Percentiles rank a stretch among this genome's conserved stretches.
These are phyloP conservation scores for Agrocybe pediades DNA, from an alignment of 768 basidiomycete genomes.

Conservation along the genomic window DNA sequence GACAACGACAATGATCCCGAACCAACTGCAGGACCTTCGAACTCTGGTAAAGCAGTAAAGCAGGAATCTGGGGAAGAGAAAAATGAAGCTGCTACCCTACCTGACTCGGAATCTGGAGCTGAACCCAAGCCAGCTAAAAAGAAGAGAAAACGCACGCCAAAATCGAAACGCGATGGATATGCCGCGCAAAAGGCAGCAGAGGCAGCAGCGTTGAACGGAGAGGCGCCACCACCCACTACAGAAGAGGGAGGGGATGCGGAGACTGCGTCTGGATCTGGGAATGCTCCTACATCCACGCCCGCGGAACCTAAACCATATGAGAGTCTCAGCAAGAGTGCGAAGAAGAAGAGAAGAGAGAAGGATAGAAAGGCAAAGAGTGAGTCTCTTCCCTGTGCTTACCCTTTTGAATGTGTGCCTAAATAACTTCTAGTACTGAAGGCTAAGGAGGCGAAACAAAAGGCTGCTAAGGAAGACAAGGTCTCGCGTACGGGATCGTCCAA, in stretches of 20 bases:
- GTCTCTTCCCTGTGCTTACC: slow-evolving; percentile 18
- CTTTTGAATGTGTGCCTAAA: background rate
- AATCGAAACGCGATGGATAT: slow-evolving; percentile 42
- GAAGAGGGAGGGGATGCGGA: background rate
- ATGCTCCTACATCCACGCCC: slow-evolving; percentile 19
- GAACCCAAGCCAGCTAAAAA: slow-evolving; percentile 44
- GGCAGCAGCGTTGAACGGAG: slow-evolving; percentile 19
- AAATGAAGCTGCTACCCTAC: slow-evolving; percentile 5
- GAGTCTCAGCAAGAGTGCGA: slow-evolving; percentile 21
- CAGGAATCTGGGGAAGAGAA: background rate
- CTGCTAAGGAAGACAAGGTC: background rate
- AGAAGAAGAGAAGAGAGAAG: slow-evolving; percentile 32
- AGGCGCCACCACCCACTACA: slow-evolving; percentile 10
- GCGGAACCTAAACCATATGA: slow-evolving; percentile 13
- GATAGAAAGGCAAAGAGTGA: slow-evolving; percentile 31
- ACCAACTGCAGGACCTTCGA: slow-evolving; percentile 13
- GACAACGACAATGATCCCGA: slow-evolving; percentile 4
- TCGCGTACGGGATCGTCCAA: slow-evolving; percentile 23
- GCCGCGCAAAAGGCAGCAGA: slow-evolving; percentile 27
- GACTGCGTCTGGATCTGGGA: background rate
- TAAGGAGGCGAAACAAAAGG: slow-evolving; percentile 59
- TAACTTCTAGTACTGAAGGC: slow-evolving; percentile 10
- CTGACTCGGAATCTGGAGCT: slow-evolving; percentile 9
- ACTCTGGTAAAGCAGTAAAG: slow-evolving; percentile 6
- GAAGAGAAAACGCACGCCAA: slow-evolving; percentile 59